Conservation (phyloP, 78 protist species). For the Protostelium mycophagum region DNA sequence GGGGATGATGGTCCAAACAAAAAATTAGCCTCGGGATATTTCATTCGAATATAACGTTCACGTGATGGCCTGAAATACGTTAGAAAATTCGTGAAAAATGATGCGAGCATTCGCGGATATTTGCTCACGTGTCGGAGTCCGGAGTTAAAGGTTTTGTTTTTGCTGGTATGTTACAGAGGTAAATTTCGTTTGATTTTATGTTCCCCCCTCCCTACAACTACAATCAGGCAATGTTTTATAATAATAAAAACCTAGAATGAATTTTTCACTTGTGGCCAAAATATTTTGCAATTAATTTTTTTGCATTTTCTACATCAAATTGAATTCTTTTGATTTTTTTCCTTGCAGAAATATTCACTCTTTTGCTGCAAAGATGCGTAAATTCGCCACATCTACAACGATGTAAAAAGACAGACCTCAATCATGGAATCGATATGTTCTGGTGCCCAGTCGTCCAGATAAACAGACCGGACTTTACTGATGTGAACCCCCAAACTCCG, state of each 20-base stretch:
- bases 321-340: too few relatives aligned
- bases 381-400: too few relatives aligned
- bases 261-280: too few relatives aligned
- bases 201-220: neutral
- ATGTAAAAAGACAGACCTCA: slow-evolving; percentile 24
- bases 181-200: neutral
- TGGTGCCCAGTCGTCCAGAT: slow-evolving; percentile 58
- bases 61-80: neutral
- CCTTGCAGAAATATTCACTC: too few relatives aligned
- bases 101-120: too few relatives aligned
- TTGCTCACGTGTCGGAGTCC: neutral
- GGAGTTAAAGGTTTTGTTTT: too few relatives aligned
- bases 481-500: slow-evolving; percentile 74
- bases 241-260: too few relatives aligned
- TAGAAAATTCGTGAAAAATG: too few relatives aligned
- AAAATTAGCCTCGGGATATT: neutral
- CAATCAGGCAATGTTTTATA: neutral
- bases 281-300: too few relatives aligned
- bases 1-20: neutral
- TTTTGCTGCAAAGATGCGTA: too few relatives aligned
- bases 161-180: neutral
- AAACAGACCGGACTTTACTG: slow-evolving; percentile 68
- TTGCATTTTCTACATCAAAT: too few relatives aligned
- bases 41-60: neutral
- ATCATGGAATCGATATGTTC: slow-evolving; percentile 35